Evolutionary conservation across 2,329 filamentous ascomycete species (phyloP).

Genomic region (Chrysoporthe austroafricana): DNA sequence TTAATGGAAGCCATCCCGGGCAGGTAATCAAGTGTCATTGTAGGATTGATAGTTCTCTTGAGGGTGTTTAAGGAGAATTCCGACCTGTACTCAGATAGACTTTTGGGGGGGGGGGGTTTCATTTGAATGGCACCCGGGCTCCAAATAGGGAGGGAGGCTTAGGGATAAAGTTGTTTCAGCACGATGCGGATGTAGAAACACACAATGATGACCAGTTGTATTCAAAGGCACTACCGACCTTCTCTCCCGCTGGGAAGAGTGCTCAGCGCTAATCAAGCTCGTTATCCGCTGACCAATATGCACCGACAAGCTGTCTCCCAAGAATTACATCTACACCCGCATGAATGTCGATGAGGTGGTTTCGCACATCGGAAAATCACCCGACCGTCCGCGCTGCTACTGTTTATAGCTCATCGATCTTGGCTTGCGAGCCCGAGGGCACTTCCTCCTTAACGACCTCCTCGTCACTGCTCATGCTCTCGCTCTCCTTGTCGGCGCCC

Average conservation of each 20-base stretch:
- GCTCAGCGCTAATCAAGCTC: background rate
- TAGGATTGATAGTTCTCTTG: no score
- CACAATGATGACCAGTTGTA: background rate
- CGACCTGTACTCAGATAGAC: no score
- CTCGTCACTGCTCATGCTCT: slow-evolving; percentile 12
- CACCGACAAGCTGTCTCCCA: background rate
- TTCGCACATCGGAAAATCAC: background rate
- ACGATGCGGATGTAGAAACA: background rate
- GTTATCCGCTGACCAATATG: background rate
- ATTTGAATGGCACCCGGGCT: no score
- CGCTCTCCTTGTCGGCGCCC: slow-evolving; percentile 31
- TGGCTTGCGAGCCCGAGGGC: background rate
- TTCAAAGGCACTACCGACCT: background rate
- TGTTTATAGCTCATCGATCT: slow-evolving; percentile 4
- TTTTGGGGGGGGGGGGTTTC: no score
- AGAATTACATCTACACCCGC: background rate
- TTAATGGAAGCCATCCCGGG: no score
- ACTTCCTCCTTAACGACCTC: slow-evolving; percentile 5
- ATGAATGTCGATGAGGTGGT: background rate
- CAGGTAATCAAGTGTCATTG: no score
- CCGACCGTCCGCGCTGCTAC: background rate
- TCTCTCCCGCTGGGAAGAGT: background rate
- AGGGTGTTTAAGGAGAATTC: no score
- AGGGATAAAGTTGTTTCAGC: no score
- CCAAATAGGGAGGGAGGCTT: background rate